Conservation (phyloP, 495 filamentous ascomycete species). For the Daldinia bambusicola region DNA sequence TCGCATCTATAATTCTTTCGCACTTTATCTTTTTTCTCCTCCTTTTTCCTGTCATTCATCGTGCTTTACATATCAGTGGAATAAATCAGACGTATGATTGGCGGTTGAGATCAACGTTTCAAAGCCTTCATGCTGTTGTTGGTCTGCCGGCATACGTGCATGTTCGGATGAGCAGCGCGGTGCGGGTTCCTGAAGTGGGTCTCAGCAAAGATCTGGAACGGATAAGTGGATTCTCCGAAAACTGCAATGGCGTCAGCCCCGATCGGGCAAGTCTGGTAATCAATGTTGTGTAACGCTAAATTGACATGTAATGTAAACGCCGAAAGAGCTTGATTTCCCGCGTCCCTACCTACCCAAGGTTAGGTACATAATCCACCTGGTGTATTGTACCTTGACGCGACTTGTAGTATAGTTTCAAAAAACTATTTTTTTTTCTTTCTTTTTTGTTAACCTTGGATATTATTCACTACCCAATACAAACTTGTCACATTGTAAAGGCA, state of each 20-base stretch:
- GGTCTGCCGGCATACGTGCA: not conserved
- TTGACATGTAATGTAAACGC: not conserved
- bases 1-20: not conserved
- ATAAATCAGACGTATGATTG: not conserved
- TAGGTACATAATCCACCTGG: too few relatives aligned
- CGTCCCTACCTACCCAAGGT: not conserved
- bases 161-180: not conserved
- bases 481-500: too few relatives aligned
- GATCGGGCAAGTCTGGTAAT: not conserved
- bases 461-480: too few relatives aligned
- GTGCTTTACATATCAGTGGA: not conserved
- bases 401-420: not conserved
- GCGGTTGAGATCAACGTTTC: not conserved
- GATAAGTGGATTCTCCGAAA: constrained; percentile 1
- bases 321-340: not conserved
- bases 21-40: not conserved
- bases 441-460: too few relatives aligned
- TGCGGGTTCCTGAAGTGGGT: not conserved
- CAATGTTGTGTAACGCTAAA: not conserved
- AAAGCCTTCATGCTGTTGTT: not conserved
- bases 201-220: not conserved
- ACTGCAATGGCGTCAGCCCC: not conserved
- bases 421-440: not conserved
- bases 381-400: not conserved
- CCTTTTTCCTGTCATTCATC: not conserved